Percentiles rank a stretch among this genome's conserved stretches.
These are phyloP conservation scores for Lithocarpus polystachyus DNA, from an alignment of 306 rosid genomes.

Conservation along the genomic window DNA sequence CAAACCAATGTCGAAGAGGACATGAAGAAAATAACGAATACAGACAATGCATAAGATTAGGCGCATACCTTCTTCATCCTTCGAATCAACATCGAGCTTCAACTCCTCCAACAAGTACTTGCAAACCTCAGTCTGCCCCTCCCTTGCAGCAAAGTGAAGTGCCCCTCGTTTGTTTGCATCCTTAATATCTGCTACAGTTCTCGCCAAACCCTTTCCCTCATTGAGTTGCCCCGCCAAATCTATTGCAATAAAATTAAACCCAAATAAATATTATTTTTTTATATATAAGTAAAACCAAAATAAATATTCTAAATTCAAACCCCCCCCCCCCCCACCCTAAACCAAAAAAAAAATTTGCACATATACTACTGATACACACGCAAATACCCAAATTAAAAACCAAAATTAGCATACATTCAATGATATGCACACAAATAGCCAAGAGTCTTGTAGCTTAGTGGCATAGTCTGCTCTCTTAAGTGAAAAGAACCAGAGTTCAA, in stretches of 20 bases:
- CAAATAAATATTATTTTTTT: neutral
- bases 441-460: no score
- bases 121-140: constrained; percentile 81
- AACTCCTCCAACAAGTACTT: constrained; percentile 65
- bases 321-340: neutral
- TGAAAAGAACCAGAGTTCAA: no score
- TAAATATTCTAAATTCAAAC: neutral
- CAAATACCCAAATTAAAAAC: neutral
- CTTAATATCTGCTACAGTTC: constrained; percentile 68
- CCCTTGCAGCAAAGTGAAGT: constrained; percentile 84
- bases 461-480: no score
- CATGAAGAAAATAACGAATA: no score
- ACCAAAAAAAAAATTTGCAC: no score
- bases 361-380: neutral
- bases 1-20: no score
- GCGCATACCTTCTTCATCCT: constrained; percentile 78
- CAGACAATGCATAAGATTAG: neutral
- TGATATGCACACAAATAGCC: no score
- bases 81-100: constrained; percentile 70
- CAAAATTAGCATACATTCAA: no score
- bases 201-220: constrained; percentile 65
- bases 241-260: constrained; percentile 19
- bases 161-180: constrained; percentile 97
- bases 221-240: constrained; percentile 71
- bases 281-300: neutral